Evolutionary conservation across 2,329 filamentous ascomycete genomes (phyloP), one percentile per base, ranked within the genome.

Genomic region (Coniella vitis): DNA sequence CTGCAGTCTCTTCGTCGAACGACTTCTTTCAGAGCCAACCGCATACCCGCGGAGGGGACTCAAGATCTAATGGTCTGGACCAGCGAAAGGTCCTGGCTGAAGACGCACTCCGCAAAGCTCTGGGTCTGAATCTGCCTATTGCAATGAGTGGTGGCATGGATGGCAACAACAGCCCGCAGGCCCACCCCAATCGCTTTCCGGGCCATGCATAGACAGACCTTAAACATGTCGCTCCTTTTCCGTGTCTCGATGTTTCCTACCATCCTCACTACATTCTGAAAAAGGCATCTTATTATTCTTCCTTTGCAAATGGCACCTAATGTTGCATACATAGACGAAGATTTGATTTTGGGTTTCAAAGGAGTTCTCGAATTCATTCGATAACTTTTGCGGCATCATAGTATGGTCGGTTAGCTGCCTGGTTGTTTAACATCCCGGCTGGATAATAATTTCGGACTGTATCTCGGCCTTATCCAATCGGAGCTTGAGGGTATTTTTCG

Each of bases 21-120:
- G 43, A n/a, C 17, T 37, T 34, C 14, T 40, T 44, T 20, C 39
- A 38, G 21, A 35, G 48, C 13, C 22, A 35, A n/a, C 44, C 48
- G 21, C 51, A 51, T 19, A 34, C 51, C 13, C 45, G 35, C 35
- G 31, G 22, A 13, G 51, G 51, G 3, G 35, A 14, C n/a, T 31
- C 31, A n/a, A 34, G 19, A 31, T 45, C 47, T 14, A 39, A 37
- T 10, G 40, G 38, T 32, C 20, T 45, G 22, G 51, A 53, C 7
- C 40, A 39, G 12, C 49, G 51, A 36, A 53, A 45, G 17, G 40
- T 38, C 12, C 44, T 49, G 25, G 51, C 47, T 13, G 51, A 53
- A 42, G 45, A 53, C 20, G 51, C 51, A 7, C 48, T 53, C 16
- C 51, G 51, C 38, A 49, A 51, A 36, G 51, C 45, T 19, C 22